Conservation (phyloP, 169 alveolate species). For the Plasmodium sp. region DNA sequence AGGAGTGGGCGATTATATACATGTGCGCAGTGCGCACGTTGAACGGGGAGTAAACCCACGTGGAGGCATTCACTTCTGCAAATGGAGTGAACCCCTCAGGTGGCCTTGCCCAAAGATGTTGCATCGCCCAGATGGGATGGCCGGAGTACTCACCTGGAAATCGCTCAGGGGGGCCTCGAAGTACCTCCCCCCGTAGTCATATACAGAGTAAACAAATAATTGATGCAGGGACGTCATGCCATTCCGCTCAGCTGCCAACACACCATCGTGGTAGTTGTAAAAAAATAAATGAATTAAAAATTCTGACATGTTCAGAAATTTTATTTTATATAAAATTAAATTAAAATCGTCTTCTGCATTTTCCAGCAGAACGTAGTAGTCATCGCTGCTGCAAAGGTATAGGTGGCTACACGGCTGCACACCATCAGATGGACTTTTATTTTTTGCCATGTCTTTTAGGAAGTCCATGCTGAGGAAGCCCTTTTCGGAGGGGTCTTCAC, state of each 20-base stretch:
- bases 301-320: slow-evolving; percentile 30
- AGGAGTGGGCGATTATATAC: background rate
- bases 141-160: background rate
- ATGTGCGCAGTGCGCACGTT: background rate
- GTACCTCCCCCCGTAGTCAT: slow-evolving; percentile 48
- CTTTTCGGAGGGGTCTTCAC: slow-evolving; percentile 20
- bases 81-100: background rate
- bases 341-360: slow-evolving; percentile 7
- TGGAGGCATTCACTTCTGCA: background rate
- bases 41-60: background rate
- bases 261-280: slow-evolving; percentile 28
- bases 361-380: slow-evolving; percentile 33
- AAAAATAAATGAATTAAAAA: slow-evolving; percentile 30
- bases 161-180: slow-evolving; percentile 31
- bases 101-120: background rate
- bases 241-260: slow-evolving; percentile 13
- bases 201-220: slow-evolving; percentile 36
- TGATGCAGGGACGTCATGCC: slow-evolving; percentile 6
- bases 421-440: background rate
- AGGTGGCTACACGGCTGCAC: background rate
- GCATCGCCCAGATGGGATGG: background rate
- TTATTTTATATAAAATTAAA: slow-evolving; percentile 38
- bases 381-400: slow-evolving; percentile 28
- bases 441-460: slow-evolving; percentile 45
- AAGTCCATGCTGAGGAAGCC: slow-evolving; percentile 22